Conservation (phyloP, 495 filamentous ascomycete species). For the Hypomontagnella submonticulosa region DNA sequence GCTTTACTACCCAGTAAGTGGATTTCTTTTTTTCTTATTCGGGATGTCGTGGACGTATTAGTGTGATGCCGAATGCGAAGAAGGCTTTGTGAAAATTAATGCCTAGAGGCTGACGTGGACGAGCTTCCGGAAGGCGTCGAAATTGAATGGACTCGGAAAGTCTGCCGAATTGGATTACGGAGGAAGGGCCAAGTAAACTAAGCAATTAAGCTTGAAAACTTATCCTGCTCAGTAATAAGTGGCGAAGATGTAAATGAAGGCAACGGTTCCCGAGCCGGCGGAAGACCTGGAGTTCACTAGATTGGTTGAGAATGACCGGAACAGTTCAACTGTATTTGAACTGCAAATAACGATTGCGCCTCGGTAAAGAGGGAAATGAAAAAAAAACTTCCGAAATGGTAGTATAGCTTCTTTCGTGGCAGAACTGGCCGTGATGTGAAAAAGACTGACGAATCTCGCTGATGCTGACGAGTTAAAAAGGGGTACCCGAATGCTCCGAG, state of each 20-base stretch:
- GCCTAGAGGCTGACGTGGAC: conserved; percentile 34
- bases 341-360: conserved; percentile 31
- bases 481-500: conserved; percentile 41
- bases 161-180: conserved; percentile 18
- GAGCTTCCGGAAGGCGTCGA: conserved; percentile 24
- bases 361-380: conserved; percentile 24
- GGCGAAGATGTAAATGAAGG: conserved; percentile 30
- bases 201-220: conserved; percentile 29
- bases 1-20: conserved; percentile 28
- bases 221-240: conserved; percentile 27
- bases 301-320: conserved; percentile 39
- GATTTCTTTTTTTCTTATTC: conserved; percentile 28
- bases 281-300: conserved; percentile 42
- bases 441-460: conserved; percentile 43
- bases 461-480: conserved; percentile 38
- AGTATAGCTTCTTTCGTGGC: conserved; percentile 33
- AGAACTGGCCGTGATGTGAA: conserved; percentile 24
- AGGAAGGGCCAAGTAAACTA: conserved; percentile 29
- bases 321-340: conserved; percentile 16
- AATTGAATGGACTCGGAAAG: conserved; percentile 18
- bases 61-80: conserved; percentile 17
- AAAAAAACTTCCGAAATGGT: conserved; percentile 36
- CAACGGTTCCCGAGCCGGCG: conserved; percentile 44
- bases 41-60: conserved; percentile 19
- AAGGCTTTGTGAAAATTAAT: conserved; percentile 26